Evolutionary conservation across 2,329 filamentous ascomycete species (phyloP), one percentile per base, ranked within the genome.

Genomic region (Calonectria crousiana): DNA sequence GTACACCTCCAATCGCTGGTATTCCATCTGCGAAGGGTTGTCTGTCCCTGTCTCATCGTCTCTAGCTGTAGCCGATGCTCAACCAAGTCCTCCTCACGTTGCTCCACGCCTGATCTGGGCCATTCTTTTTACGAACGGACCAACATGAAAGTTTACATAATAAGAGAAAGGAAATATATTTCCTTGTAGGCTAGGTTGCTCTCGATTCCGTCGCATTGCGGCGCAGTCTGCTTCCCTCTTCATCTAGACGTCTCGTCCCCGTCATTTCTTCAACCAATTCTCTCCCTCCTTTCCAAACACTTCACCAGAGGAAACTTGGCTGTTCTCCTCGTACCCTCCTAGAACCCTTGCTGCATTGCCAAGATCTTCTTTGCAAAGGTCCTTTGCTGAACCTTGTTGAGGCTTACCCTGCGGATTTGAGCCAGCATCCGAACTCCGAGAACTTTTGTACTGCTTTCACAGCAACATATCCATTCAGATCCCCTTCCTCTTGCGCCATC

Each of bases 361-460:
- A 76, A 67, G 73, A 69, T 47, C 11, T 34, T 67, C 68, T 38
- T 49, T 62, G 30, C 49, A 72, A 79, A 67, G 76, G 53, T 69
- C 47, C 47, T 69, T 28, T 6, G 23, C 52, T 70, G 62, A 70
- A 73, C 71, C 44, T 72, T 30, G 26, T 32, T 71, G 65, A 75
- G 65, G 18, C 62, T 72, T 49, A 67, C 47, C 34, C 68, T 53
- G 69, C 66, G 51, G 28, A 52, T 44, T 70, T 34, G 41, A 60
- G 32, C 36, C 68, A 62, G 49, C 52, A 52, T 69, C 73, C 72
- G 67, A 67, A 71, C 69, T 60, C 73, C 49, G 47, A 79, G 78
- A 75, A 79, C 78, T 80, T 80, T 80, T 80, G 76, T 69, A 66
- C 26, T 52, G 47, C 51, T 30, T 38, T 49, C 69, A 69, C 66